phyloP scores from a whole-genome alignment of 192 early-diverging fungal species.

The Coemansia sp. region DNA sequence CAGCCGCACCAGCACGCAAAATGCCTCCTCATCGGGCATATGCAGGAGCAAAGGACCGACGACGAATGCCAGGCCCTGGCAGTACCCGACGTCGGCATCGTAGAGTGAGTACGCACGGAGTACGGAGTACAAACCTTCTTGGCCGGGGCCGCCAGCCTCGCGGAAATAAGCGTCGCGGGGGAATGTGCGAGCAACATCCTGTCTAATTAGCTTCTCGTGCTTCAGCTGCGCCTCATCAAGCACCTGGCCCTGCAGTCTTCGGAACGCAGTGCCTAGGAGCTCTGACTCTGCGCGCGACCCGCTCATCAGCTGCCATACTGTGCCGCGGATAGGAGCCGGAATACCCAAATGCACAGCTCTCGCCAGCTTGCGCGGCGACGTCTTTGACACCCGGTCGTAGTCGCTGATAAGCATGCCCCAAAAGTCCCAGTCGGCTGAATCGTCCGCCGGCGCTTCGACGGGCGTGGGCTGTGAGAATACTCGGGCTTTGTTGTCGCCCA shows the following conservation, averaged over 20 bases:
- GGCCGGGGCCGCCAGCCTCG: slow-evolving; percentile 79
- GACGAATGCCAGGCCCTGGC: slow-evolving; percentile 94
- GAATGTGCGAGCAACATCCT: slow-evolving; percentile 92
- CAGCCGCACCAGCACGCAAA: slow-evolving; percentile 87
- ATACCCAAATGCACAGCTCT: slow-evolving; percentile 84
- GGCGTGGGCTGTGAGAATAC: slow-evolving; percentile 45
- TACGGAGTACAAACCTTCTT: slow-evolving; percentile 88
- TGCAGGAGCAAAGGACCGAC: slow-evolving; percentile 89
- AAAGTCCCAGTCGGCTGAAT: slow-evolving; percentile 79
- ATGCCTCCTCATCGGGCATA: slow-evolving; percentile 93
- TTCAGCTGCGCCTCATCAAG: slow-evolving; percentile 42
- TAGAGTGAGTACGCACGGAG: slow-evolving; percentile 91
- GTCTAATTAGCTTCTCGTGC: slow-evolving; percentile 89
- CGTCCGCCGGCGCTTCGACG: background rate
- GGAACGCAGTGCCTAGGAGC: slow-evolving; percentile 73
- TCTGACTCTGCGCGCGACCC: slow-evolving; percentile 72
- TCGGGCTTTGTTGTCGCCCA: slow-evolving; percentile 60
- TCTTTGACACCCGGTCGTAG: slow-evolving; percentile 78
- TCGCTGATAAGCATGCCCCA: slow-evolving; percentile 92
- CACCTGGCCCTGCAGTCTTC: slow-evolving; percentile 60
- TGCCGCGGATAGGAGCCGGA: slow-evolving; percentile 85
- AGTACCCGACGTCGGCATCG: slow-evolving; percentile 95
- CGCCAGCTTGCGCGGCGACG: slow-evolving; percentile 76
- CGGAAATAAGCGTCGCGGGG: slow-evolving; percentile 85
- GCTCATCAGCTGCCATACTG: slow-evolving; percentile 92